Evolutionary conservation across 1,139 yeast genomes (phyloP).

Genomic region (Scheffersomyces stambukii): DNA sequence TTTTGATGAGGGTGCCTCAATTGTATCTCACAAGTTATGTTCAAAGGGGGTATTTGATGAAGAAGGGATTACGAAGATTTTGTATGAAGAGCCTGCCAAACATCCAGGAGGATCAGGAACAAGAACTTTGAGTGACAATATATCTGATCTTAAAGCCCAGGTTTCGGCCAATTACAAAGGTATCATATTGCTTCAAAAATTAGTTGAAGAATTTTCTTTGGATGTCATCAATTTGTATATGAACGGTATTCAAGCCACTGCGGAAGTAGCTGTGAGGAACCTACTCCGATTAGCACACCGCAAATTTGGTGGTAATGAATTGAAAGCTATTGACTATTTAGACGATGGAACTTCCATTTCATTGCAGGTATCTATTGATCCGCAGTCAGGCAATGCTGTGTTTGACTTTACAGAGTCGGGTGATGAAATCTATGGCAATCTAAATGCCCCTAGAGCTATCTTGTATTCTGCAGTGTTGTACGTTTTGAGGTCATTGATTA

Average conservation of each 20-base stretch:
- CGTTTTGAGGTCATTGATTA: constrained; percentile 69
- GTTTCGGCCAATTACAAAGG: constrained; percentile 43
- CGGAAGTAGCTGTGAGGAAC: constrained; percentile 38
- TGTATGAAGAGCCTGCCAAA: constrained; percentile 41
- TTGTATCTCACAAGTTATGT: constrained; percentile 36
- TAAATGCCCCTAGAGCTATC: constrained; percentile 57
- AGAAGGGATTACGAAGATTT: constrained; percentile 32
- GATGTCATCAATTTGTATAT: constrained; percentile 37
- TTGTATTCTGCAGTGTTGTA: constrained; percentile 79
- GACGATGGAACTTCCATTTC: constrained; percentile 45
- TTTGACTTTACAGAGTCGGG: constrained; percentile 42
- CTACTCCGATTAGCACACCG: constrained; percentile 31
- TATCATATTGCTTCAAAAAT: constrained; percentile 25
- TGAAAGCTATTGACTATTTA: constrained; percentile 35
- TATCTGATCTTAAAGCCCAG: constrained; percentile 43
- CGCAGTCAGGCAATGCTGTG: constrained; percentile 31
- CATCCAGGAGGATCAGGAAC: constrained; percentile 46
- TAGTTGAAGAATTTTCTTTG: constrained; percentile 29
- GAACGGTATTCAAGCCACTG: constrained; percentile 41
- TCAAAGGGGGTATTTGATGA: constrained; percentile 37
- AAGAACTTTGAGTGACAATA: constrained; percentile 36
- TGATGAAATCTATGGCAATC: constrained; percentile 41
- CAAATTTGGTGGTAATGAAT: constrained; percentile 32
- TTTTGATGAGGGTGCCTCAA: constrained; percentile 43
- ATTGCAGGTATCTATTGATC: constrained; percentile 29